Percentiles rank a stretch among this genome's conserved stretches.
Conservation (phyloP, 805 yeast species). For the Isabelozyma gotoi region DNA sequence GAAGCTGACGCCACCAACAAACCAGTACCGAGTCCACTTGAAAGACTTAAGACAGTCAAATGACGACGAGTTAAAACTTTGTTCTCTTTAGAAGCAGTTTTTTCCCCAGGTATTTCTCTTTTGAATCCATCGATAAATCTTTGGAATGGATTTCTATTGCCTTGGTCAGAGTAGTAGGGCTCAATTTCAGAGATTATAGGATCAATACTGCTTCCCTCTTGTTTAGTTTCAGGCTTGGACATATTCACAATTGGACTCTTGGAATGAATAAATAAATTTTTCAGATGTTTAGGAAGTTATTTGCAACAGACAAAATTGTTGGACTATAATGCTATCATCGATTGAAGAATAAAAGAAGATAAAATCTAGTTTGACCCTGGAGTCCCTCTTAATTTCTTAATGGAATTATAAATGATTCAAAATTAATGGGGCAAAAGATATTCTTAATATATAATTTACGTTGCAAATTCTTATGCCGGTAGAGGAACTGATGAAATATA, state of each 20-base stretch:
- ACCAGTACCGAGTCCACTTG: constrained; percentile 32
- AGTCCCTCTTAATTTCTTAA: too few relatives aligned
- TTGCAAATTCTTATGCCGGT: background rate
- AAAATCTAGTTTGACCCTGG: too few relatives aligned
- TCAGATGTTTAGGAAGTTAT: too few relatives aligned
- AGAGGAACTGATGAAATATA: too few relatives aligned
- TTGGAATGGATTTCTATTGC: background rate
- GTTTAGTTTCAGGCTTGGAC: background rate
- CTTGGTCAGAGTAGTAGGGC: background rate
- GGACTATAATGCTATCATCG: background rate
- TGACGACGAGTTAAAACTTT: constrained; percentile 16
- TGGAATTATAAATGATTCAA: too few relatives aligned
- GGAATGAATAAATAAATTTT: background rate
- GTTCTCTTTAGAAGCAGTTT: background rate
- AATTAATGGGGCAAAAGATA: background rate
- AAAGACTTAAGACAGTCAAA: constrained; percentile 26
- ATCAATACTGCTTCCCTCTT: background rate
- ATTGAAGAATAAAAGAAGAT: too few relatives aligned
- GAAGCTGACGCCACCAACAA: constrained; percentile 29
- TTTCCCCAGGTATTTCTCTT: constrained; percentile 1
- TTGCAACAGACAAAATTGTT: background rate
- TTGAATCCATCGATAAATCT: constrained; percentile 2
- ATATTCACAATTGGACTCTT: background rate
- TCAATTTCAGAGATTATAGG: background rate
- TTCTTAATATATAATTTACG: background rate